These are phyloP conservation scores for Dioscorea dumetorum DNA, from an alignment of 106 monocot genomes.

Conservation along the genomic window DNA sequence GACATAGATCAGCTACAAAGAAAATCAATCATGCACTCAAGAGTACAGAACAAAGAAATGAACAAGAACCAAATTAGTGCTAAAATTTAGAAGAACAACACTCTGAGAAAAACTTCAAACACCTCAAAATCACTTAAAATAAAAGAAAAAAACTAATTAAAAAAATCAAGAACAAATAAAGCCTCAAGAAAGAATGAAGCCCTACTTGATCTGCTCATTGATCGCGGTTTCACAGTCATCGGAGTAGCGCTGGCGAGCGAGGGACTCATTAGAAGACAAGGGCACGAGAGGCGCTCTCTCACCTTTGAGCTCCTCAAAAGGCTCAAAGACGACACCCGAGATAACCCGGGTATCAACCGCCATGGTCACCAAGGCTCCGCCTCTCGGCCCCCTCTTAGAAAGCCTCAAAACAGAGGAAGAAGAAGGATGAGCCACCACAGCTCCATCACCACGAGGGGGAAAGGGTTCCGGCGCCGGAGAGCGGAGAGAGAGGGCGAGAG, in stretches of 20 bases:
- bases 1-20: too few relatives aligned
- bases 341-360: not conserved
- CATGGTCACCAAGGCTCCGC: not conserved
- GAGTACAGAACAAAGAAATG: too few relatives aligned
- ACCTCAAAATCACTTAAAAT: too few relatives aligned
- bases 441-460: not conserved
- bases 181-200: not conserved
- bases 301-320: slow-evolving; percentile 76
- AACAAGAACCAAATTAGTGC: too few relatives aligned
- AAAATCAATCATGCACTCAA: too few relatives aligned
- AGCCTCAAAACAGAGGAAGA: slow-evolving; percentile 4
- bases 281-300: slow-evolving; percentile 46
- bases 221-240: slow-evolving; percentile 77
- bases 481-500: slow-evolving; percentile 6
- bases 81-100: too few relatives aligned
- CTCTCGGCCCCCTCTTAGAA: not conserved
- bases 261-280: slow-evolving; percentile 21
- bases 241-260: slow-evolving; percentile 53
- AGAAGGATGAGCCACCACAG: slow-evolving; percentile 1
- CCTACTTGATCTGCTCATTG: slow-evolving; percentile 91
- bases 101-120: too few relatives aligned
- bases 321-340: slow-evolving; percentile 59
- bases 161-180: too few relatives aligned
- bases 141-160: too few relatives aligned
- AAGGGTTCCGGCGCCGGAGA: not conserved